Base-by-base conservation (phyloP, 768 basidiomycete species). In the Omphalotus guepiniiformis region DNA sequence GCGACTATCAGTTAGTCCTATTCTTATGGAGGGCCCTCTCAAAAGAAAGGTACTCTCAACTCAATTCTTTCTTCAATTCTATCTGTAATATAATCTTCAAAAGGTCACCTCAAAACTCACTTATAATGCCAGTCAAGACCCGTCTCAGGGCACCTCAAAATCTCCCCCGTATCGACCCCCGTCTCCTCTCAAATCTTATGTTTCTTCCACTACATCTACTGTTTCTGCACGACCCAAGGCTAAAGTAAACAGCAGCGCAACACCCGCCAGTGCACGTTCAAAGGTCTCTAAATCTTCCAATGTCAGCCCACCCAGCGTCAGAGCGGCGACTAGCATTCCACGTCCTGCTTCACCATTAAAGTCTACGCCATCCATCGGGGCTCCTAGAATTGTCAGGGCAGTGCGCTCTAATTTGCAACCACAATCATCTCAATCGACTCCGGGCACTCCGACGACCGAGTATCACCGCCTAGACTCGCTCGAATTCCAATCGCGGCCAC, bases 171-270 rank as follows among this genome's bases (percentile, higher is more conserved):
- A 39, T 30, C 55, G 62, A 32, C 59, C 72, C 56, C 38, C 63
- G 19, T 73, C 73, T 6, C 78, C 78, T 13, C 58, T 64, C 51
- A 79, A 75, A 57, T 53, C 51, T n/a, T 57, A 55, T 7, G 56
- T 58, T 9, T 36, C 53, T 47, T 37, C 60, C 19, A 46, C 55
- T 26, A 53, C 63, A 11, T 53, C 62, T 12, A 51, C 59, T 23
- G 58, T 60, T 15, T 60, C 62, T 8, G 50, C 56, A 28, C 56
- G 77, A 47, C 78, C 80, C 12, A 84, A 71, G 58, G 82, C 79
- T 49, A 86, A 82, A 63, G 70, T 86, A 30, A 84, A 79, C 55
- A 74, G 67, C 50, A 78, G 70, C 54, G 78, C 78, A 28, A 72
- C 73, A 3, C 32, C 53, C 9, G 49, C 51, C 19, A 55, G 58